A percentile compares a stretch with the other conserved stretches of the same genome.
Conservation (phyloP, 23 red algal genomes). For the Rhodosorus marinus region DNA sequence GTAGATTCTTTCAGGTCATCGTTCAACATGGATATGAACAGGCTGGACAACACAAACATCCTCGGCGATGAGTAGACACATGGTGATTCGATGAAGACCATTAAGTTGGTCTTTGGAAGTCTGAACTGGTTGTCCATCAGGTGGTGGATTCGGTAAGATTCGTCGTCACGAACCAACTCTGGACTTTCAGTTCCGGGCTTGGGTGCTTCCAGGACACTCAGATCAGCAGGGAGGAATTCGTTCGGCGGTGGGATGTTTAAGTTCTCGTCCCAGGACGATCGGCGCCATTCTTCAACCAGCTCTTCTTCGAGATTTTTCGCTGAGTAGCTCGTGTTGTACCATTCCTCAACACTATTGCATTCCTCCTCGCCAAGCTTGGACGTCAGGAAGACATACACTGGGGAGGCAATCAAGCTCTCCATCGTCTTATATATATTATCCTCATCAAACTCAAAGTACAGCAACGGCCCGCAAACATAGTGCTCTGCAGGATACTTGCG, state of each 20-base stretch:
- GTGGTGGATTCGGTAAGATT: slow-evolving; percentile 27
- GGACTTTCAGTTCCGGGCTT: slow-evolving; percentile 8
- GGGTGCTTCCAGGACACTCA: slow-evolving; percentile 35
- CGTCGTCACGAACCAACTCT: slow-evolving; percentile 1
- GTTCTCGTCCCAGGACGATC: not conserved
- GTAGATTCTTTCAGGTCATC: slow-evolving; percentile 58
- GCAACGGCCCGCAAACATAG: slow-evolving; percentile 27
- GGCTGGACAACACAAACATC: slow-evolving; percentile 35
- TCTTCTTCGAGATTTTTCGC: slow-evolving; percentile 9
- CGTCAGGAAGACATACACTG: slow-evolving; percentile 18
- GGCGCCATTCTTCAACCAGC: slow-evolving; percentile 8
- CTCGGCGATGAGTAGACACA: slow-evolving; percentile 32
- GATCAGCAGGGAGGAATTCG: slow-evolving; percentile 60
- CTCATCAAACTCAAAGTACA: slow-evolving; percentile 38
- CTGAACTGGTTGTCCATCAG: slow-evolving; percentile 65
- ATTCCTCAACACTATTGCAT: slow-evolving; percentile 25
- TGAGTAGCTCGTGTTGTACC: slow-evolving; percentile 68
- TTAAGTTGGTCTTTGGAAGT: slow-evolving; percentile 29
- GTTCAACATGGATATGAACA: slow-evolving; percentile 25
- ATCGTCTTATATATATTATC: slow-evolving; percentile 28
- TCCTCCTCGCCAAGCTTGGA: slow-evolving; percentile 11
- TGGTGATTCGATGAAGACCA: slow-evolving; percentile 18
- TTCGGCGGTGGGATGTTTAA: slow-evolving; percentile 47
- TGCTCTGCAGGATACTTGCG: slow-evolving; percentile 13
- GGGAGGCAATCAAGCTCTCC: slow-evolving; percentile 17